phyloP scores from a whole-genome alignment of 2,329 filamentous ascomycete genomes.

The Diaporthe sp. region DNA sequence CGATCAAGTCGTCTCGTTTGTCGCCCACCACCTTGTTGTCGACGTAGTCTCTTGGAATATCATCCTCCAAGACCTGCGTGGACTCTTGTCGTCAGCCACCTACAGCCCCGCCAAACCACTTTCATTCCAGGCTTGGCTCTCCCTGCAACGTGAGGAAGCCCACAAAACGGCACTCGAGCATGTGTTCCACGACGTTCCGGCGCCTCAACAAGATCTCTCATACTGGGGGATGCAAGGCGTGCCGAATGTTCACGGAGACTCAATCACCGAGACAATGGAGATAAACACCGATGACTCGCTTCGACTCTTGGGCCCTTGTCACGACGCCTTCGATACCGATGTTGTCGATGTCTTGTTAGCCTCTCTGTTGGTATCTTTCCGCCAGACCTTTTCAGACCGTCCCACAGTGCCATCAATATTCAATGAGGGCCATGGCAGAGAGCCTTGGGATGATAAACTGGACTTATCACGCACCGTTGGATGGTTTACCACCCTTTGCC shows the following conservation, averaged over 20 bases:
- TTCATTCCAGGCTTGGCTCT: slow-evolving; percentile 18
- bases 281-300: background rate
- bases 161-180: background rate
- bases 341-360: slow-evolving; percentile 11
- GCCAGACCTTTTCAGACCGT: slow-evolving; percentile 7
- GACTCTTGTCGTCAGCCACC: background rate
- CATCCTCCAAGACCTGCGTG: slow-evolving; percentile 4
- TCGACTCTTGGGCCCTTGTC: background rate
- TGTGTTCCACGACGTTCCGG: slow-evolving; percentile 1
- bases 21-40: slow-evolving; percentile 8
- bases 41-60: slow-evolving; percentile 12
- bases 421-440: slow-evolving; percentile 17
- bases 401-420: background rate
- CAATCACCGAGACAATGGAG: slow-evolving; percentile 1
- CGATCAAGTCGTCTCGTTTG: background rate
- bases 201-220: background rate
- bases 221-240: slow-evolving; percentile 17
- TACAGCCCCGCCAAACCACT: slow-evolving; percentile 1
- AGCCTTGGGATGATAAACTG: background rate
- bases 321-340: background rate
- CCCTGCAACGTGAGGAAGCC: background rate
- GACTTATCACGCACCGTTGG: slow-evolving; percentile 8
- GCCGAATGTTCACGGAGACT: background rate
- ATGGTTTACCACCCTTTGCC: slow-evolving; percentile 7
- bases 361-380: slow-evolving; percentile 4